Evolutionary conservation across 1,139 yeast species (phyloP), one percentile per base, ranked within the genome.

Genomic region (Debaryomycetaceae sp.): DNA sequence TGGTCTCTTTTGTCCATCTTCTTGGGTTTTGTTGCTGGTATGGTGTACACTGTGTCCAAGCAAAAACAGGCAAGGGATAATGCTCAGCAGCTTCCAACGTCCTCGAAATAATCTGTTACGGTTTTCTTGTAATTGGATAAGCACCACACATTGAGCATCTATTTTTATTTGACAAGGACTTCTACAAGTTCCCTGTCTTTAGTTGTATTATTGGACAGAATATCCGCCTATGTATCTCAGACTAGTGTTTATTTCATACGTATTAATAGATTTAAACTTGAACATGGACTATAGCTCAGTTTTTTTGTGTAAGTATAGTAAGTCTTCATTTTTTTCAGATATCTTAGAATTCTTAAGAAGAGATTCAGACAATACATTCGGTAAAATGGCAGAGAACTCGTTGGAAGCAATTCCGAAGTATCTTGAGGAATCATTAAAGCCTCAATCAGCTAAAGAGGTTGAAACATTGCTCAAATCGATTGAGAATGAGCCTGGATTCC

Each of bases 21-120:
- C 59, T 75, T 91, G 49, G 98, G 98, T 41, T 92, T 94, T 69
- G 72, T 80, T 49, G 95, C 98, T 47, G 98, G 98, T 62, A 72
- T 92, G 51, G 95, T 91, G 38, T 94, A 91, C 66, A 91, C 97
- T 41, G 87, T 87, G 49, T 95, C 96, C 45, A 89, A 89, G 73
- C 83, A 82, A 66, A 77, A 76, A 63, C 96, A 88, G 55, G 65
- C 56, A 42, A 69, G 63, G 53, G 73, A 67, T 37, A 57, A 53
- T 62, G 75, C 67, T 69, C 75, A 62, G 65, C 63, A 59, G 42
- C 63, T 68, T 53, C 74, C 75, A 38, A 50, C 63, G 8, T 18
- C 45, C 19, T 39, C 41, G 11, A 40, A 40, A 35, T 42, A 37
- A 35, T 24, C 7, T 5, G 8, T 16, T 19, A n/a, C n/a, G 9